Evolutionary conservation across 768 basidiomycete species (phyloP).

Genomic region (Pleurotus ostreatus): DNA sequence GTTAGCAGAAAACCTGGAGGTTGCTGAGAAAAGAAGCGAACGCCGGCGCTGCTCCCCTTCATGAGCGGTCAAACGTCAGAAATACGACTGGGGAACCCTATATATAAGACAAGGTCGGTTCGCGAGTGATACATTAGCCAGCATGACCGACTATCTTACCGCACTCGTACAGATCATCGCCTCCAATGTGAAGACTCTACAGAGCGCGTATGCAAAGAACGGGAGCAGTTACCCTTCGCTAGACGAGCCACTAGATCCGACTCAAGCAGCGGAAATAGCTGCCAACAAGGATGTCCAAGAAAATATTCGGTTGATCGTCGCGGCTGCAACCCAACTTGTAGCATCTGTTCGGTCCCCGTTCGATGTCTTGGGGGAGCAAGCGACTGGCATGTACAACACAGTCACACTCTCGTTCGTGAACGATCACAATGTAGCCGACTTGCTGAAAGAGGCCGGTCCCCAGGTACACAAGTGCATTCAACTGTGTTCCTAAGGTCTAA

Average conservation of each 20-base stretch:
- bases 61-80: too few relatives aligned
- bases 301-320: conserved; percentile 14
- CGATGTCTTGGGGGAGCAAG: conserved; percentile 6
- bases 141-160: not conserved
- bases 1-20: too few relatives aligned
- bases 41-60: too few relatives aligned
- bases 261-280: conserved; percentile 5
- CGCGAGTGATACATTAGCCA: not conserved
- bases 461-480: conserved; percentile 12
- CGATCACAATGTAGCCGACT: conserved; percentile 28
- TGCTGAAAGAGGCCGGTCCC: conserved; percentile 31
- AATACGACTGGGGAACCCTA: too few relatives aligned
- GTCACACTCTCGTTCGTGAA: conserved; percentile 21
- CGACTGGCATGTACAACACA: conserved; percentile 3
- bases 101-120: too few relatives aligned
- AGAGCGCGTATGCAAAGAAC: not conserved
- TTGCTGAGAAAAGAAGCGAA: too few relatives aligned
- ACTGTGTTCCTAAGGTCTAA: not conserved
- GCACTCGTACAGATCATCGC: not conserved
- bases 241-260: conserved; percentile 9
- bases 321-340: conserved; percentile 22
- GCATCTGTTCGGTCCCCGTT: conserved; percentile 13
- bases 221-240: conserved; percentile 6
- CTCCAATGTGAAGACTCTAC: not conserved
- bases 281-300: conserved; percentile 12